Percentiles rank a stretch among this genome's conserved stretches.
These are phyloP conservation scores for Anthostomella pinea DNA, from an alignment of 2,329 filamentous ascomycete species.

Conservation along the genomic window DNA sequence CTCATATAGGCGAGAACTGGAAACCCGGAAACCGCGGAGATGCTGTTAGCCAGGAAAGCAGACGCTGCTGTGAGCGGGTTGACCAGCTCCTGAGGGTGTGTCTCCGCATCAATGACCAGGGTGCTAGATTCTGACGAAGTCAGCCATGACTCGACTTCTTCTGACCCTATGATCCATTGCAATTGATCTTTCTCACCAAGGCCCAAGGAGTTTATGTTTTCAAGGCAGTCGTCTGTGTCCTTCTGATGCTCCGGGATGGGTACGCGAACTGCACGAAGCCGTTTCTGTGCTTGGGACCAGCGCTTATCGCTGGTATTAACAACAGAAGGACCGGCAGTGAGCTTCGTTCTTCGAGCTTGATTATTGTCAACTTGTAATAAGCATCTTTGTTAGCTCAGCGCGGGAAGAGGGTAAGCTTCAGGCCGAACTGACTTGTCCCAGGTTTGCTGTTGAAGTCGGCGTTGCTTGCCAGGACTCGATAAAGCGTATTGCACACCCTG, in stretches of 20 bases:
- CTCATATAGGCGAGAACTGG: slow-evolving; percentile 9
- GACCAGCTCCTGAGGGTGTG: slow-evolving; percentile 4
- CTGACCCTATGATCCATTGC: slow-evolving; percentile 11
- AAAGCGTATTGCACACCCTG: slow-evolving; percentile 9
- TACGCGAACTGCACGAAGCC: neutral
- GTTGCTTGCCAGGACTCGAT: slow-evolving; percentile 8
- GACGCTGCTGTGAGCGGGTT: slow-evolving; percentile 6
- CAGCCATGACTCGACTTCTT: slow-evolving; percentile 8
- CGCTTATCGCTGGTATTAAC: slow-evolving; percentile 2
- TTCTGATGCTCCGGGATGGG: neutral
- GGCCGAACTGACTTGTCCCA: slow-evolving; percentile 7
- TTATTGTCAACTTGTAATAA: slow-evolving; percentile 2
- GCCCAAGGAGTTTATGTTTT: slow-evolving; percentile 2
- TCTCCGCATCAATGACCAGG: slow-evolving; percentile 9
- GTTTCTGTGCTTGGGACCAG: slow-evolving; percentile 2
- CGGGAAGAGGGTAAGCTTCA: neutral
- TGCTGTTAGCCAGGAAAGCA: slow-evolving; percentile 4
- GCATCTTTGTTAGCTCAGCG: neutral
- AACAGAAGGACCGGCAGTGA: too few relatives aligned
- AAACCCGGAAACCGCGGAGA: slow-evolving; percentile 8
- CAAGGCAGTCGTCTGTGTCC: slow-evolving; percentile 9
- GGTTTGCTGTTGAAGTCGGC: slow-evolving; percentile 10
- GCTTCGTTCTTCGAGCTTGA: slow-evolving; percentile 1
- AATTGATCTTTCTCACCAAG: slow-evolving; percentile 11
- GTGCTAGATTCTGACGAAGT: slow-evolving; percentile 4